Percentiles rank a stretch among this genome's conserved stretches.
Conservation (phyloP, 805 yeast genomes). For the Candida koratica region DNA sequence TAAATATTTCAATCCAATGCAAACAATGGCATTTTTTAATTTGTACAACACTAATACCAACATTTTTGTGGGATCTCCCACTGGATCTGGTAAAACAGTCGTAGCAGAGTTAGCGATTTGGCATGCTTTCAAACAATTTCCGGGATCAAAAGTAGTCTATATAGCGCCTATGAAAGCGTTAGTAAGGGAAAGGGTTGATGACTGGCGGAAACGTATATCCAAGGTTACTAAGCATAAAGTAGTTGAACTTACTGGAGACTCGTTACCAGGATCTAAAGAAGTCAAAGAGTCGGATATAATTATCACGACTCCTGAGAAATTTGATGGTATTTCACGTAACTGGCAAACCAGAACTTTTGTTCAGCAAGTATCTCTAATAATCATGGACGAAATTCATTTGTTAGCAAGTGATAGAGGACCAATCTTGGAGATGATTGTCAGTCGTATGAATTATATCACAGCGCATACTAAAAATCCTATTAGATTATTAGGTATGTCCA, state of each 20-base stretch:
- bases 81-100: slow-evolving; percentile 97
- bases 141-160: slow-evolving; percentile 76
- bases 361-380: slow-evolving; percentile 67
- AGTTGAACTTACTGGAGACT: slow-evolving; percentile 81
- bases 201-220: slow-evolving; percentile 61
- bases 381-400: slow-evolving; percentile 83
- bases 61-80: slow-evolving; percentile 94
- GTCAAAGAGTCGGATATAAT: slow-evolving; percentile 69
- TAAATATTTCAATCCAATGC: slow-evolving; percentile 95
- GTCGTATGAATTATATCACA: slow-evolving; percentile 73
- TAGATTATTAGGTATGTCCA: slow-evolving; percentile 71
- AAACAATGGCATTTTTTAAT: slow-evolving; percentile 92
- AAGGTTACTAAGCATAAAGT: slow-evolving; percentile 46
- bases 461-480: slow-evolving; percentile 58
- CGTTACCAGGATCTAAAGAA: slow-evolving; percentile 65
- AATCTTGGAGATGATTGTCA: slow-evolving; percentile 82
- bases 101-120: slow-evolving; percentile 97
- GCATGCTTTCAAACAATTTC: slow-evolving; percentile 86
- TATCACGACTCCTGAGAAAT: slow-evolving; percentile 82
- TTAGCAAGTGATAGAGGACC: slow-evolving; percentile 86
- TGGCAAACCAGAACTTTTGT: slow-evolving; percentile 80
- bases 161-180: slow-evolving; percentile 90
- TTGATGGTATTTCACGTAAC: slow-evolving; percentile 82
- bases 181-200: slow-evolving; percentile 79
- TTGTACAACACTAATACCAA: slow-evolving; percentile 74